Conservation (phyloP, 2,329 filamentous ascomycete genomes). For the Didymella pomorum region DNA sequence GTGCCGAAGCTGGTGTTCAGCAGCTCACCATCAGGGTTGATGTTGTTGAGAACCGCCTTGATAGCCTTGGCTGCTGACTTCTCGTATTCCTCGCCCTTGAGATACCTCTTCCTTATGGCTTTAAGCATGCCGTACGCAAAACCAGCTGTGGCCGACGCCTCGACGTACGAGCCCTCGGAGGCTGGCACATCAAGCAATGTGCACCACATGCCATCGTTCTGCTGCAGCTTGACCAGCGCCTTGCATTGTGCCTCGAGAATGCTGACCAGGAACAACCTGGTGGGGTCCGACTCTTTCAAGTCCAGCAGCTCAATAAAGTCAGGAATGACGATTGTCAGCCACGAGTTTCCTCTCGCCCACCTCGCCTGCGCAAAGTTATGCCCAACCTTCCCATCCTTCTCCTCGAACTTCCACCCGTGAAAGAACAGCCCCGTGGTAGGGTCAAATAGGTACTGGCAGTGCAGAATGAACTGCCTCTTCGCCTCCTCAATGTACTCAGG, state of each 20-base stretch:
- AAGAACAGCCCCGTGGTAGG: slow-evolving; percentile 76
- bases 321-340: slow-evolving; percentile 84
- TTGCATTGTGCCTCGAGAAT: slow-evolving; percentile 74
- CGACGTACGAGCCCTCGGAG: slow-evolving; percentile 74
- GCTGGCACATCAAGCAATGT: slow-evolving; percentile 75
- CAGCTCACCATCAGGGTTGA: slow-evolving; percentile 73
- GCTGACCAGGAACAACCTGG: slow-evolving; percentile 66
- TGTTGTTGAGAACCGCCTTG: slow-evolving; percentile 70
- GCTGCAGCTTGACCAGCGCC: slow-evolving; percentile 69
- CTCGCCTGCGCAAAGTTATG: slow-evolving; percentile 65
- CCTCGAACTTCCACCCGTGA: slow-evolving; percentile 82
- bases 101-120: slow-evolving; percentile 72
- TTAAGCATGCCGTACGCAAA: slow-evolving; percentile 85
- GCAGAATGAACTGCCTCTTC: slow-evolving; percentile 78
- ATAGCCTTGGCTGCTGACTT: slow-evolving; percentile 71
- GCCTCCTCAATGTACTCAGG: slow-evolving; percentile 80
- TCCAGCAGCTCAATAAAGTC: slow-evolving; percentile 79
- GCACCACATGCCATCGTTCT: slow-evolving; percentile 71
- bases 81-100: slow-evolving; percentile 66
- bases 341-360: slow-evolving; percentile 71
- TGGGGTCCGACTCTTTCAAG: slow-evolving; percentile 65
- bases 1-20: slow-evolving; percentile 80
- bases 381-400: slow-evolving; percentile 61
- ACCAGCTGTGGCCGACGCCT: slow-evolving; percentile 80
- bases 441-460: slow-evolving; percentile 82